Evolutionary conservation across 208 protist species (phyloP), one percentile per base, ranked within the genome.

Genomic region (Wallacemonas collosoma): DNA sequence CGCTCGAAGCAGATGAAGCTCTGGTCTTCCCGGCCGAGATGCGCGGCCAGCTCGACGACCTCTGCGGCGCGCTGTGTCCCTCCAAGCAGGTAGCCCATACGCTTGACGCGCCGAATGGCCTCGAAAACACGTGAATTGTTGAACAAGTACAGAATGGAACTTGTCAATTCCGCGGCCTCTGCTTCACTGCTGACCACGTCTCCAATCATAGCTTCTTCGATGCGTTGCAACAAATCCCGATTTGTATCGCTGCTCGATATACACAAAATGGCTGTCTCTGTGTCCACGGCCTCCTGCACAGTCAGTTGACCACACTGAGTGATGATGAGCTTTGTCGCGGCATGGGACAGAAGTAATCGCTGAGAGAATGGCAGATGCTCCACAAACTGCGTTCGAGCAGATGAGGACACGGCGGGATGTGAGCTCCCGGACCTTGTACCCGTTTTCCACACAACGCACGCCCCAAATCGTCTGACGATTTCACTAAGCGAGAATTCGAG

Each of bases 21-120:
- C n/a, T 48, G 17, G 67, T 70, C 68, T 38, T 58, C n/a, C 51
- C 44, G 55, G 14, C 72, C 82, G 1, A 86, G 11, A 26, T 56
- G 39, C 2, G 68, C 70, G 1, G 54, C 64, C 1, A 81, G 65
- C 58, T 90, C 79, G 6, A 83, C 44, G 41, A 86, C 56, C 39
- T 86, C 74, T 35, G 77, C 55, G 36, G 80, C 80, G 47, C 61
- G 79, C 56, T 72, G 43, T 14, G 85, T 58, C n/a, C 82, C 85
- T 8, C 85, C 85, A 45, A 86, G 64, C 15, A 82, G 36, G 69
- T 72, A 73, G 8, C 79, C 73, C 74, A 85, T 70, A n/a, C 70
- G 62, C 9, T 72, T 74, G 45, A 83, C 38, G 1, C 35, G 45
- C 35, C 68, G 48, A 40, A 77, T 62, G 3, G 68, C 68, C 12